These are phyloP conservation scores for Nematodospora anomalae DNA, from an alignment of 1,139 yeast species.

Conservation along the genomic window DNA sequence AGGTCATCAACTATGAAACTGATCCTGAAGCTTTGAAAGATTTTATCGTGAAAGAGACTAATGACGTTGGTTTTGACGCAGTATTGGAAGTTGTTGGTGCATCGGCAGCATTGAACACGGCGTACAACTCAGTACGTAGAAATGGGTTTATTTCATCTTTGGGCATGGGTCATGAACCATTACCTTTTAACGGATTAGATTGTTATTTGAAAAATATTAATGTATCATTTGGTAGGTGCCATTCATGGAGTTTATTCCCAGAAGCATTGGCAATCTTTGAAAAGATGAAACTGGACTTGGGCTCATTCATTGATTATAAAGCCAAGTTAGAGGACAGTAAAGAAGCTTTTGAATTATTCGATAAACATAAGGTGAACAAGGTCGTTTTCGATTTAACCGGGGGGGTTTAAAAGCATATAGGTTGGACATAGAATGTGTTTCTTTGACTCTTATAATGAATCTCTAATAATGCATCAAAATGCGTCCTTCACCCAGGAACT, in stretches of 20 bases:
- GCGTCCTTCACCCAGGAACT: too few species aligned
- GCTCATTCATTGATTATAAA: slow-evolving; percentile 47
- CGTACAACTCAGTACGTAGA: slow-evolving; percentile 54
- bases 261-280: slow-evolving; percentile 55
- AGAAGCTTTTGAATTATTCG: slow-evolving; percentile 52
- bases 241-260: slow-evolving; percentile 56
- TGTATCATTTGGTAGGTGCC: slow-evolving; percentile 65
- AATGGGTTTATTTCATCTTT: slow-evolving; percentile 61
- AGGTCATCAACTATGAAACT: slow-evolving; percentile 43
- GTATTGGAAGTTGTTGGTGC: slow-evolving; percentile 60
- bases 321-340: slow-evolving; percentile 46
- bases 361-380: slow-evolving; percentile 54
- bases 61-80: slow-evolving; percentile 51
- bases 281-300: slow-evolving; percentile 42
- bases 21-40: slow-evolving; percentile 27
- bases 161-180: slow-evolving; percentile 61
- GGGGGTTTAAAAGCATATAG: not conserved
- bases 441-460: too few species aligned
- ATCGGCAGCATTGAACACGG: slow-evolving; percentile 48
- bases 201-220: slow-evolving; percentile 59
- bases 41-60: slow-evolving; percentile 30
- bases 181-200: slow-evolving; percentile 60
- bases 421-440: not conserved
- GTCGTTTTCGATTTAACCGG: slow-evolving; percentile 44
- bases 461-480: too few species aligned